A percentile compares a stretch with the other conserved stretches of the same genome.
Evolutionary conservation across 306 rosid species (phyloP).

Genomic region (Trifolium fragiferum): DNA sequence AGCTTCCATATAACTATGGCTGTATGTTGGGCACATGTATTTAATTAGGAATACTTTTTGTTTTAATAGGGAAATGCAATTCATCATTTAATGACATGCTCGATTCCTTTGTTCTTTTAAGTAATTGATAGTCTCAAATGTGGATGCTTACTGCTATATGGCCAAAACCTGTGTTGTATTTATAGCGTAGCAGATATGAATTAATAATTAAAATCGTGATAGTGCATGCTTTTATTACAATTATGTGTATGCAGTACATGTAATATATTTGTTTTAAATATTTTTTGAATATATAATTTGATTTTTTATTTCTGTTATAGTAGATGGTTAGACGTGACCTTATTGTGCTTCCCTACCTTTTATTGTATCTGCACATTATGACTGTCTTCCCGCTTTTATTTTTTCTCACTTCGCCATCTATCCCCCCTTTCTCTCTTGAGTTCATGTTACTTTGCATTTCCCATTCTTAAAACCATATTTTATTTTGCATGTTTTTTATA

Average conservation of each 20-base stretch:
- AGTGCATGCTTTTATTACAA: background rate
- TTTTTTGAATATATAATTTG: constrained; percentile 17
- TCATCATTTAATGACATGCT: background rate
- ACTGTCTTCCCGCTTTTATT: background rate
- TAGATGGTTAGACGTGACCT: constrained; percentile 24
- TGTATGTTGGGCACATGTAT: constrained; percentile 30
- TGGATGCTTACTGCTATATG: constrained; percentile 25
- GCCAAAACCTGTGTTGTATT: constrained; percentile 30
- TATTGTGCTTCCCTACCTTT: constrained; percentile 13
- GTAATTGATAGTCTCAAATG: constrained; percentile 9
- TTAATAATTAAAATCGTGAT: constrained; percentile 8
- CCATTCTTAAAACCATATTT: background rate
- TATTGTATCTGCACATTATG: constrained; percentile 9
- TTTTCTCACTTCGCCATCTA: constrained; percentile 3
- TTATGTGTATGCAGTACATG: background rate
- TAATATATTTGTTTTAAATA: background rate
- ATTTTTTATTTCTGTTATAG: constrained; percentile 15
- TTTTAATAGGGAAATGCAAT: constrained; percentile 14
- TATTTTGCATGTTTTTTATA: constrained; percentile 7
- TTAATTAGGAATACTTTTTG: constrained; percentile 16
- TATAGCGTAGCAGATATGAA: constrained; percentile 23
- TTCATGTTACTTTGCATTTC: background rate
- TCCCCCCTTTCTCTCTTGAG: constrained; percentile 4
- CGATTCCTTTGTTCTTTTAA: constrained; percentile 32
- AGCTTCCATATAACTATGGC: constrained; percentile 5